phyloP scores from a whole-genome alignment of 2,329 filamentous ascomycete genomes.

The Tolypocladium nubicola region DNA sequence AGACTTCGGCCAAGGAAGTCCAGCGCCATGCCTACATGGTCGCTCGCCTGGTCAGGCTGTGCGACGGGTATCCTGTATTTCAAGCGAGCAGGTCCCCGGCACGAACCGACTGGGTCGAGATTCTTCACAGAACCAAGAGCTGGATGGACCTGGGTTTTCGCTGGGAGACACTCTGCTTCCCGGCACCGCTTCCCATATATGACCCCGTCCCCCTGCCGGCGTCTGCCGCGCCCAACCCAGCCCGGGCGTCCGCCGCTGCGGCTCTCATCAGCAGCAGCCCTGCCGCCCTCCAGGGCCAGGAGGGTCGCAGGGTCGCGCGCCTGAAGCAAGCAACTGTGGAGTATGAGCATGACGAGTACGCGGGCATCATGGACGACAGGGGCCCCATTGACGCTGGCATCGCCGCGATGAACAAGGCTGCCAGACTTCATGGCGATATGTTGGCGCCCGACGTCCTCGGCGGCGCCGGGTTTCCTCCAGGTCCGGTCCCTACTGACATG shows the following conservation, averaged over 20 bases:
- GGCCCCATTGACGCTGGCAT: neutral
- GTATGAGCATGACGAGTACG: neutral
- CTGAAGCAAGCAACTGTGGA: neutral
- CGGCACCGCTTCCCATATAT: conserved; percentile 38
- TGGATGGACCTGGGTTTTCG: conserved; percentile 54
- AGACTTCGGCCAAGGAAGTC: conserved; percentile 69
- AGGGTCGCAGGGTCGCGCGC: neutral
- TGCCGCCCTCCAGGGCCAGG: neutral
- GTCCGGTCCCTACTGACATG: neutral
- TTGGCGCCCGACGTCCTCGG: too few species aligned
- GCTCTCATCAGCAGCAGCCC: conserved; percentile 9
- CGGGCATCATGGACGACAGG: neutral
- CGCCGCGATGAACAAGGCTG: neutral
- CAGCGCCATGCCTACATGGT: conserved; percentile 75
- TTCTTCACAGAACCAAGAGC: conserved; percentile 55
- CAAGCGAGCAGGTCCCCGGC: conserved; percentile 60
- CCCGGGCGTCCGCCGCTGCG: conserved; percentile 7
- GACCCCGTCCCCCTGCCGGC: conserved; percentile 4
- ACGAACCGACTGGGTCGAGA: conserved; percentile 70
- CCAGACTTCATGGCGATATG: neutral
- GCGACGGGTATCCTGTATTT: conserved; percentile 74
- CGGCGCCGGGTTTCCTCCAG: neutral
- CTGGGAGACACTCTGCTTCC: conserved; percentile 64
- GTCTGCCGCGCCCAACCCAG: conserved; percentile 8
- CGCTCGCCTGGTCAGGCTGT: conserved; percentile 60